Evolutionary conservation across 495 filamentous ascomycete genomes (phyloP).

Genomic region (Clavariopsis aquatica): DNA sequence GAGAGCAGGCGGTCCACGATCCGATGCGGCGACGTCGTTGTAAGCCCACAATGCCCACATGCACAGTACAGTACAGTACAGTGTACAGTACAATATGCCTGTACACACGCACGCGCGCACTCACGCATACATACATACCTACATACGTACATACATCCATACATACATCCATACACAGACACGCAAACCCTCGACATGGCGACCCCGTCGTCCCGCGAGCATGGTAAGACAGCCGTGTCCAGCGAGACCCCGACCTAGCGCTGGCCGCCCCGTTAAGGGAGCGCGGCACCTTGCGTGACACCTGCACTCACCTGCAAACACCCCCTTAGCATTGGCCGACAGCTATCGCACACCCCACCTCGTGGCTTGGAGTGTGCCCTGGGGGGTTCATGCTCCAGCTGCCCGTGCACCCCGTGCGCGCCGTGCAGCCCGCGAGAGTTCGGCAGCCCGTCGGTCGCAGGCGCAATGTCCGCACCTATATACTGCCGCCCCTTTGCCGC

Average conservation of each 20-base stretch:
- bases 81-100: no score
- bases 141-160: no score
- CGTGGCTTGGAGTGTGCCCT: conserved; percentile 25
- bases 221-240: conserved; percentile 26
- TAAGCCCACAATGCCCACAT: no score
- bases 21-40: no score
- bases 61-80: no score
- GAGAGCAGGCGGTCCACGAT: no score
- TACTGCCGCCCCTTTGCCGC: conserved; percentile 18
- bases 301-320: background rate
- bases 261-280: conserved; percentile 22
- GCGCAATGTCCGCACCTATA: conserved; percentile 29
- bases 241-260: conserved; percentile 7
- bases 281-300: conserved; percentile 30
- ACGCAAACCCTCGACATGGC: background rate
- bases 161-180: no score
- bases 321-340: conserved; percentile 25
- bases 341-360: conserved; percentile 36
- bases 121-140: no score
- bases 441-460: conserved; percentile 7
- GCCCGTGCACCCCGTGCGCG: no score
- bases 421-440: conserved; percentile 2
- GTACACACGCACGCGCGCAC: no score
- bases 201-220: conserved; percentile 28
- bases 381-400: conserved; percentile 22